Conservation (phyloP, 2,329 filamentous ascomycete species). For the Atkinsonella hypoxylon region DNA sequence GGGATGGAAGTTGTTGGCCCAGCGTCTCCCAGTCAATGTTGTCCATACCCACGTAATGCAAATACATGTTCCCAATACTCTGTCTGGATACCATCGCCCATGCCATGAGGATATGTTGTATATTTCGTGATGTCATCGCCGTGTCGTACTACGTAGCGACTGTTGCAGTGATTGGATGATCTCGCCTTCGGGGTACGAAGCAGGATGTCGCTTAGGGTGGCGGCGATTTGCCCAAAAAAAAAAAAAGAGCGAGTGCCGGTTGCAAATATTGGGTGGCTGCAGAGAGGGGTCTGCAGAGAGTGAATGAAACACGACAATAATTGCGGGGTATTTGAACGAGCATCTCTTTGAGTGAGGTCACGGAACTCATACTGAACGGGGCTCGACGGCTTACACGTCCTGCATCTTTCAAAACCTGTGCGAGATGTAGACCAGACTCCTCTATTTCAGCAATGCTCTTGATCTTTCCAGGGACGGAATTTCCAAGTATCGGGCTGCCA, state of each 20-base stretch:
- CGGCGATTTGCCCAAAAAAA: conserved; percentile 7
- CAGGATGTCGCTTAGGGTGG: conserved; percentile 8
- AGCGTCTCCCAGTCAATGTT: conserved; percentile 10
- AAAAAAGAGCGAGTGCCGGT: background rate
- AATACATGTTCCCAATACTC: conserved; percentile 9
- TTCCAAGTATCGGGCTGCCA: too few relatives aligned
- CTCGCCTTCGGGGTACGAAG: conserved; percentile 13
- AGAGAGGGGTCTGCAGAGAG: too few relatives aligned
- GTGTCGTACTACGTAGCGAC: conserved; percentile 9
- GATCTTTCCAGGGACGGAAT: too few relatives aligned
- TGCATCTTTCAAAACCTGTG: too few relatives aligned
- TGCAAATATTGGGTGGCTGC: too few relatives aligned
- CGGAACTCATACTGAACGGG: too few relatives aligned
- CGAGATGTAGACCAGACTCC: too few relatives aligned
- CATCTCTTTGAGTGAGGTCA: too few relatives aligned
- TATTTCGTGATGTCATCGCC: conserved; percentile 13
- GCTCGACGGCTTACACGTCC: too few relatives aligned
- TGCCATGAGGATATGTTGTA: conserved; percentile 8
- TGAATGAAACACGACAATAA: too few relatives aligned
- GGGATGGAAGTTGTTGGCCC: background rate
- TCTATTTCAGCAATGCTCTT: too few relatives aligned
- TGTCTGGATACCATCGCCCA: conserved; percentile 9
- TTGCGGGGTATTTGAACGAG: too few relatives aligned
- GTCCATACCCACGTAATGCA: conserved; percentile 8
- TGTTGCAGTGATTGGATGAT: conserved; percentile 9